These are phyloP conservation scores for Aureobasidium subglaciale DNA, from an alignment of 2,329 filamentous ascomycete genomes.

Conservation along the genomic window DNA sequence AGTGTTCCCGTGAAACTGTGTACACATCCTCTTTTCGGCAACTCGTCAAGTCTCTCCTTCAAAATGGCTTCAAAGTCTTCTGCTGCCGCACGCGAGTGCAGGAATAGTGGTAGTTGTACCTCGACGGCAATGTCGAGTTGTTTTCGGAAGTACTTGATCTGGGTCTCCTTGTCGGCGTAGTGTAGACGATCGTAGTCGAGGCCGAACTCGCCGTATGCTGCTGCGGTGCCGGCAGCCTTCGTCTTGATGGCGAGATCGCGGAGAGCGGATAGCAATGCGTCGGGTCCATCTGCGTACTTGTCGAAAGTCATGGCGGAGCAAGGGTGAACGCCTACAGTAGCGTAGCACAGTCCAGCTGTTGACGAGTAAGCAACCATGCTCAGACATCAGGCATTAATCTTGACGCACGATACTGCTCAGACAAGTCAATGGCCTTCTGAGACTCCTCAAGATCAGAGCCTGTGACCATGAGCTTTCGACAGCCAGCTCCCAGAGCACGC, in stretches of 20 bases:
- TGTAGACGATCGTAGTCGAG: conserved; percentile 92
- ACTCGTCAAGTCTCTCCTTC: conserved; percentile 37
- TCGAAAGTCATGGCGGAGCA: conserved; percentile 79
- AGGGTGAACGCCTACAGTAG: conserved; percentile 89
- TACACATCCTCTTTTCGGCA: conserved; percentile 71
- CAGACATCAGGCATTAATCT: not conserved
- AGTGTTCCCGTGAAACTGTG: conserved; percentile 89
- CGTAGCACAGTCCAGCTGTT: conserved; percentile 71
- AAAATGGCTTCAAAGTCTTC: conserved; percentile 74
- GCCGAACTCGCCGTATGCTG: conserved; percentile 89
- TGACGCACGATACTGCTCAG: conserved; percentile 63
- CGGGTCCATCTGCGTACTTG: conserved; percentile 51
- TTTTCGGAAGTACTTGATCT: conserved; percentile 75
- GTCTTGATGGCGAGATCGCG: conserved; percentile 55
- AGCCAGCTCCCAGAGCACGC: conserved; percentile 70
- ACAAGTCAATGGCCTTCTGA: conserved; percentile 64
- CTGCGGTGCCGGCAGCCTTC: conserved; percentile 53
- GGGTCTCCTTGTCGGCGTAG: conserved; percentile 68
- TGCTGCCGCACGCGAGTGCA: conserved; percentile 85
- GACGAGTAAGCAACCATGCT: not conserved
- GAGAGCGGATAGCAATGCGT: conserved; percentile 51
- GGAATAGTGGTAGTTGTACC: conserved; percentile 77
- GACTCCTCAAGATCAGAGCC: conserved; percentile 81
- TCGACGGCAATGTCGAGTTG: conserved; percentile 74
- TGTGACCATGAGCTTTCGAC: conserved; percentile 84